Evolutionary conservation across 2,329 filamentous ascomycete genomes (phyloP), one percentile per base, ranked within the genome.

Genomic region (Thelonectria rubi): DNA sequence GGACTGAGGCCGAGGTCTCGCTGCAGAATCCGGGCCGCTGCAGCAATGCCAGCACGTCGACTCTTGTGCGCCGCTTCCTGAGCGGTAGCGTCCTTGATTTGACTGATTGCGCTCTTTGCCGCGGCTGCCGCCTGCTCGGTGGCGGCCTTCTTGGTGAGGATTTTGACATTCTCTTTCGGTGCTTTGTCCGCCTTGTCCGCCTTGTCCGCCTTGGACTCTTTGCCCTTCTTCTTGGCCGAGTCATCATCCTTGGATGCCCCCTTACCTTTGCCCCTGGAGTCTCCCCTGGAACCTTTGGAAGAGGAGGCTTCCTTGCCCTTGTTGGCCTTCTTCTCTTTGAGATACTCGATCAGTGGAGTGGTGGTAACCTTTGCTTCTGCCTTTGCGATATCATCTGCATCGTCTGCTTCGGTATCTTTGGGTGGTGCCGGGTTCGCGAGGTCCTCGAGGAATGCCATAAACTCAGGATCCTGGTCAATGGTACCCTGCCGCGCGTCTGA

Each of bases 391-490:
- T 83, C 79, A 10, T 79, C 79, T 4, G 63, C 72, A 6, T 76
- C 75, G 15, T 84, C 80, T 11, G 75, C 69, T n/a, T 86, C 77
- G 7, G 68, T 67, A 30, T 78, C 83, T 53, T 82, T 85, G 5
- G 79, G 71, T 1, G 79, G 78, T 9, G 77, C 76, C 2, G 86
- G 86, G 68, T 96, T 93, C 1, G 94, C 96, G 48, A 98, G 84
- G 55, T 87, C 91, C 75, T 96, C 91, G 8, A 99, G 84, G 75
- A 98, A 99, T 24, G 89, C 88, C 81, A 97, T 96, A 71, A 97
- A 99, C 70, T 98, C 95, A 0, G 92, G 88, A 72, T 99, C 95
- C 74, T 97, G 93, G 71, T 99, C 95, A 68, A 99, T 98, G 3
- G 93, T 97, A 55, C 94, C 95, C 75, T 97, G 92, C 14, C 94